Percentiles rank a stretch among this genome's conserved stretches.
phyloP scores from a whole-genome alignment of 257 asterid genomes.

The Solanum pennellii region DNA sequence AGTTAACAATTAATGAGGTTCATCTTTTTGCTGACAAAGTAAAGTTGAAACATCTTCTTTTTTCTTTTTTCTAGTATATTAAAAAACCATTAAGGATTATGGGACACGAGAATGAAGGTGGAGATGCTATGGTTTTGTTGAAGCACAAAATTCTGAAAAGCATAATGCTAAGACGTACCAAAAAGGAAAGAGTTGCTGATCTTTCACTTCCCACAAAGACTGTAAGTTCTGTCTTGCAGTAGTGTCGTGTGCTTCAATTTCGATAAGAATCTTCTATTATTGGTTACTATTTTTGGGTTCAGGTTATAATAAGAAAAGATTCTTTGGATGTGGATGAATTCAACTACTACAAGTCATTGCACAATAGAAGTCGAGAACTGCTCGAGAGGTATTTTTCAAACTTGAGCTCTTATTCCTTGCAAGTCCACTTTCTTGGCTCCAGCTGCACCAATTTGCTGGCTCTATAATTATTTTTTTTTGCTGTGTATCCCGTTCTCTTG shows the following conservation, averaged over 20 bases:
- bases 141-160: constrained; percentile 61
- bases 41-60: too few relatives aligned
- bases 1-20: background rate
- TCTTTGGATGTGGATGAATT: constrained; percentile 51
- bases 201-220: constrained; percentile 82
- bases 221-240: constrained; percentile 27
- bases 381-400: constrained; percentile 42
- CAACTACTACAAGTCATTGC: constrained; percentile 28
- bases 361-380: constrained; percentile 48
- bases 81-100: constrained; percentile 20
- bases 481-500: background rate
- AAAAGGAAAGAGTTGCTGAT: constrained; percentile 91
- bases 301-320: constrained; percentile 68
- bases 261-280: background rate
- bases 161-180: constrained; percentile 72
- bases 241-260: background rate
- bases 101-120: too few relatives aligned
- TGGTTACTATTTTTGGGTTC: constrained; percentile 3
- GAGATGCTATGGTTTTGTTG: constrained; percentile 63
- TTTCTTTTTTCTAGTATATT: background rate
- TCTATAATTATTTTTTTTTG: background rate
- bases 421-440: too few relatives aligned
- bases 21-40: background rate
- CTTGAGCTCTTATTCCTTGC: background rate
- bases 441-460: background rate